A percentile compares a stretch with the other conserved stretches of the same genome.
These are phyloP conservation scores for Phytophthora hybrid DNA, from an alignment of 352 stramenopile species.

Conservation along the genomic window DNA sequence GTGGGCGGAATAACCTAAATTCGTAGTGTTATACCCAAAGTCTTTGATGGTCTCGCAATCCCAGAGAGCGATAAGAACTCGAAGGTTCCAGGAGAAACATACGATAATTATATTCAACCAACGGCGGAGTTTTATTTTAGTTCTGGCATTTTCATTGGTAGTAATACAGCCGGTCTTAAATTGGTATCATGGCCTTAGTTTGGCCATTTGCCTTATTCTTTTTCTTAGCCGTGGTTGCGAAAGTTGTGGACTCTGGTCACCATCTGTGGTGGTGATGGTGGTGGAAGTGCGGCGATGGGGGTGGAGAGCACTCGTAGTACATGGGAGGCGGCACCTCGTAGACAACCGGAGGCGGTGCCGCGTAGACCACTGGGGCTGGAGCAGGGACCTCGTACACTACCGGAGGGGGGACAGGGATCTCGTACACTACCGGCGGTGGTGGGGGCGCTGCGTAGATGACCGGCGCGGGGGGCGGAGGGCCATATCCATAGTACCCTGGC, in stretches of 20 bases:
- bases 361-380: constrained; percentile 14
- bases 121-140: too few relatives aligned
- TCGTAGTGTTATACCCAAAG: too few relatives aligned
- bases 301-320: constrained; percentile 22
- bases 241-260: constrained; percentile 5
- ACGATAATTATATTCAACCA: too few relatives aligned
- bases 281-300: constrained; percentile 14
- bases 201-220: too few relatives aligned
- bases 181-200: too few relatives aligned
- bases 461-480: constrained; percentile 4
- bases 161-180: too few relatives aligned
- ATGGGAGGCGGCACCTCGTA: constrained; percentile 23
- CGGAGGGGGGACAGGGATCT: background rate
- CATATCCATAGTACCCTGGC: constrained; percentile 14
- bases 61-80: too few relatives aligned
- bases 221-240: background rate
- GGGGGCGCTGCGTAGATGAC: constrained; percentile 10
- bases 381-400: constrained; percentile 6
- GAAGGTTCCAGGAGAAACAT: too few relatives aligned
- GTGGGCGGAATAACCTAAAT: too few relatives aligned
- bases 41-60: too few relatives aligned
- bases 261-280: constrained; percentile 23
- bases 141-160: too few relatives aligned
- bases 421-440: constrained; percentile 7
- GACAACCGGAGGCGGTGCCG: background rate